phyloP scores from a whole-genome alignment of 768 basidiomycete species.

The Phanerodontia chrysosporium region DNA sequence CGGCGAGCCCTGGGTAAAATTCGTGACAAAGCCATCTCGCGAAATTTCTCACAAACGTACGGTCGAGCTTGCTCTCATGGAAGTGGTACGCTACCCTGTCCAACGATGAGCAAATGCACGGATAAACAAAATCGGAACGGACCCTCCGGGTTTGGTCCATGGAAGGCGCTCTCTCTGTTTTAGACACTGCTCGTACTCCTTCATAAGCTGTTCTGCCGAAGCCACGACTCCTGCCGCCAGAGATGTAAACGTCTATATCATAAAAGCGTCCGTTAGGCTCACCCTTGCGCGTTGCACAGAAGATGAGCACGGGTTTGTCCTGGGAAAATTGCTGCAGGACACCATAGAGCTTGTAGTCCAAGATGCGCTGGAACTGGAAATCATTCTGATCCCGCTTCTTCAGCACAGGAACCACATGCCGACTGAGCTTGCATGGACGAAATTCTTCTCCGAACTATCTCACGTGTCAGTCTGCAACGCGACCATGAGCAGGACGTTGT shows the following conservation, averaged over 20 bases:
- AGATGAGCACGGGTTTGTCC: conserved; percentile 84
- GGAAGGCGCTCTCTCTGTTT: conserved; percentile 49
- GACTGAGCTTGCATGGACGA: conserved; percentile 76
- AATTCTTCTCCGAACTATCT: conserved; percentile 88
- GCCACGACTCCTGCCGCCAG: conserved; percentile 40
- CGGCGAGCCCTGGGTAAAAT: conserved; percentile 48
- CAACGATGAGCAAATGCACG: background rate
- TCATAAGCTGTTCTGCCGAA: conserved; percentile 75
- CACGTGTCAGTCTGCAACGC: background rate
- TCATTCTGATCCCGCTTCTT: conserved; percentile 67
- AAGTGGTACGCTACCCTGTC: conserved; percentile 54
- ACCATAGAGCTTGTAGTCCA: conserved; percentile 71
- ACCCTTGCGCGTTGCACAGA: conserved; percentile 89
- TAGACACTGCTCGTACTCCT: conserved; percentile 60
- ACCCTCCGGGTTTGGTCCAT: conserved; percentile 65
- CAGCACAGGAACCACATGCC: conserved; percentile 68
- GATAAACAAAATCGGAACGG: conserved; percentile 3
- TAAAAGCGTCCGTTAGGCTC: background rate
- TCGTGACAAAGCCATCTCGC: background rate
- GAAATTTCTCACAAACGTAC: no score
- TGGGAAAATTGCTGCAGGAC: conserved; percentile 69
- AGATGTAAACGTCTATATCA: no score
- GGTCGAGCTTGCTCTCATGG: conserved; percentile 61
- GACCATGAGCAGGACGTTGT: background rate
- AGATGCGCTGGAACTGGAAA: conserved; percentile 64